Evolutionary conservation across 257 asterid genomes (phyloP), one percentile per base, ranked within the genome.

Genomic region (Plantago major): DNA sequence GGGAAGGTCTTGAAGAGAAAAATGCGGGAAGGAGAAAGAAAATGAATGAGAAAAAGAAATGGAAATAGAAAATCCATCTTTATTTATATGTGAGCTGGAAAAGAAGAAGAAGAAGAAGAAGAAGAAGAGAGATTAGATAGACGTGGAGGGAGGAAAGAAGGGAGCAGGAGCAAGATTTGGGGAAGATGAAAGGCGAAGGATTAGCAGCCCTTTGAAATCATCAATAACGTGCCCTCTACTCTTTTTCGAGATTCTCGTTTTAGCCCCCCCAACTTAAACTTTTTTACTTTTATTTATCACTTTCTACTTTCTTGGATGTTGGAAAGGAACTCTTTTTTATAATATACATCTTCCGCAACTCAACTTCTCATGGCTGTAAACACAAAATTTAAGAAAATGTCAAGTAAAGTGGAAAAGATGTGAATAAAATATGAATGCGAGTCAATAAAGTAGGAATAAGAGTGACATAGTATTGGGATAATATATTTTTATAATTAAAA

Each of bases 201-300:
- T 77, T n/a, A n/a, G n/a, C 8, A 71, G 79, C 75, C 83, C 81
- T 76, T 76, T 46, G 49, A 44, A 63, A 60, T 65, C 40, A 33
- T 33, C 40, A 33, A 33, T 33, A 33, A 33, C 55, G 70, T 75
- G 84, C 78, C 55, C 63, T 55, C 64, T 43, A 55, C 60, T 61
- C 11, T 14, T 66, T 65, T 52, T 16, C 47, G 11, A 12, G 14
- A 66, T 72, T 62, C 66, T 54, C 69, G 18, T 44, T 58, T 58
- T 55, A 37, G 63, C 69, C 73, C 40, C 40, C 40, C 40, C 6
- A 33, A 4, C 0, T 33, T 33, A 2, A 33, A 4, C 3, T 33
- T 33, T 33, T 7, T 33, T 33, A 4, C n/a, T 44, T 44, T 44
- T 44, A 22, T 22, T 22, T 22, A 22, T 8, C n/a, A 10, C n/a